A percentile compares a stretch with the other conserved stretches of the same genome.
phyloP scores from a whole-genome alignment of 345 rosid species.

The Arabis hirsuta region DNA sequence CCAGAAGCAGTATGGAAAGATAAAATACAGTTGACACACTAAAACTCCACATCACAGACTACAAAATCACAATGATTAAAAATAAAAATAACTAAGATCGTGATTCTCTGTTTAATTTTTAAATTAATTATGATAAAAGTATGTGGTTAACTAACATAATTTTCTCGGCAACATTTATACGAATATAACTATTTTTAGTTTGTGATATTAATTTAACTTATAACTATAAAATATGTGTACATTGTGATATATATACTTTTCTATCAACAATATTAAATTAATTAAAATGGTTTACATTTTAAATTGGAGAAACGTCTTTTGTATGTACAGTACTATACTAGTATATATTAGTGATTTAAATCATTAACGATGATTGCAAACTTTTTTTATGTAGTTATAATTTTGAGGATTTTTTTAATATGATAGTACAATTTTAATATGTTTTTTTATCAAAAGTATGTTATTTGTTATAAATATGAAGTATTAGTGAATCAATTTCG shows the following conservation, averaged over 20 bases:
- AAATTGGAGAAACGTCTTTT: too few relatives aligned
- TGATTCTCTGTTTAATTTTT: neutral
- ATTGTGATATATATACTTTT: too few relatives aligned
- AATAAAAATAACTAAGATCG: neutral
- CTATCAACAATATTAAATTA: too few relatives aligned
- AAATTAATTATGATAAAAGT: neutral
- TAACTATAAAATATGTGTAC: too few relatives aligned
- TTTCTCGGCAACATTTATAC: too few relatives aligned
- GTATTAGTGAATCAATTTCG: neutral
- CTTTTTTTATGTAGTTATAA: neutral
- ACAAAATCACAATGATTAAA: neutral
- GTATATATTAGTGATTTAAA: too few relatives aligned
- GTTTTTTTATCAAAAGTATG: too few relatives aligned
- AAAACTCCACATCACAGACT: slow-evolving; percentile 1
- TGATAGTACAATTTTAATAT: neutral
- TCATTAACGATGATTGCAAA: neutral
- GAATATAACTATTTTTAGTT: too few relatives aligned
- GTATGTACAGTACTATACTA: too few relatives aligned
- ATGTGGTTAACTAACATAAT: neutral
- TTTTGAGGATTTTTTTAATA: neutral
- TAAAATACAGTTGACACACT: slow-evolving; percentile 9
- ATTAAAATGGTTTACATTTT: too few relatives aligned
- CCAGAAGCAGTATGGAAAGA: slow-evolving; percentile 7
- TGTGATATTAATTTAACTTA: too few relatives aligned
- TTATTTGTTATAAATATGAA: too few relatives aligned